Conservation (phyloP, 2,329 filamentous ascomycete genomes). For the Bisporella sp. region DNA sequence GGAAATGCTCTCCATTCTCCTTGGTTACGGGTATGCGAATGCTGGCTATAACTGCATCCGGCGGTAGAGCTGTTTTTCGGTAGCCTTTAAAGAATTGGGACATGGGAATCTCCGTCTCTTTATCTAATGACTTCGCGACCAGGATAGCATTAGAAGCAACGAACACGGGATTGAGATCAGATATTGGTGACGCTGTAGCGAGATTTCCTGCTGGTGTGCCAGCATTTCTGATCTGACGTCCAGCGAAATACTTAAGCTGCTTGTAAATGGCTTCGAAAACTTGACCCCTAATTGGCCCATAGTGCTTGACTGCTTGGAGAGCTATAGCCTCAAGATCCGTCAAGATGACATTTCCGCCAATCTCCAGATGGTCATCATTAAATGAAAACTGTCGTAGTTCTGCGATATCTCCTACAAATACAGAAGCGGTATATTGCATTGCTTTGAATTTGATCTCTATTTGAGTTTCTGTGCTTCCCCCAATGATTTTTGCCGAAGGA, state of each 20-base stretch:
- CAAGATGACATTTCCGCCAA: slow-evolving; percentile 87
- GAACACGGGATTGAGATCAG: slow-evolving; percentile 90
- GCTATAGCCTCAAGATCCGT: slow-evolving; percentile 88
- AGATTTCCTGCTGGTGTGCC: slow-evolving; percentile 93
- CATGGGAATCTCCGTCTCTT: slow-evolving; percentile 85
- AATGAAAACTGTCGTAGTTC: slow-evolving; percentile 80
- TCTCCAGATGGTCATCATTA: slow-evolving; percentile 74
- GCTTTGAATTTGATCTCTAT: slow-evolving; percentile 99
- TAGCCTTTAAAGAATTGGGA: slow-evolving; percentile 89
- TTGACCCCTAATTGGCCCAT: slow-evolving; percentile 57
- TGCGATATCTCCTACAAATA: slow-evolving; percentile 88
- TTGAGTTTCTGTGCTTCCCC: slow-evolving; percentile 93
- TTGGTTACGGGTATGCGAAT: slow-evolving; percentile 77
- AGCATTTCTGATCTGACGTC: slow-evolving; percentile 94
- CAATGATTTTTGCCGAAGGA: slow-evolving; percentile 87
- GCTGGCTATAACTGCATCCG: slow-evolving; percentile 77
- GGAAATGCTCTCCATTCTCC: slow-evolving; percentile 73
- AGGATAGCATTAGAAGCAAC: slow-evolving; percentile 79
- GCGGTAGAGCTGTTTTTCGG: slow-evolving; percentile 70
- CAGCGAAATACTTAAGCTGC: slow-evolving; percentile 91
- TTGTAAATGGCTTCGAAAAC: slow-evolving; percentile 89
- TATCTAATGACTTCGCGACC: slow-evolving; percentile 67
- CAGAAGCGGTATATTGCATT: slow-evolving; percentile 79
- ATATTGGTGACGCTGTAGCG: slow-evolving; percentile 91
- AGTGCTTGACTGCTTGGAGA: slow-evolving; percentile 69